Evolutionary conservation across 2,329 filamentous ascomycete genomes (phyloP).

Genomic region (Fusarium brachygibbosum): DNA sequence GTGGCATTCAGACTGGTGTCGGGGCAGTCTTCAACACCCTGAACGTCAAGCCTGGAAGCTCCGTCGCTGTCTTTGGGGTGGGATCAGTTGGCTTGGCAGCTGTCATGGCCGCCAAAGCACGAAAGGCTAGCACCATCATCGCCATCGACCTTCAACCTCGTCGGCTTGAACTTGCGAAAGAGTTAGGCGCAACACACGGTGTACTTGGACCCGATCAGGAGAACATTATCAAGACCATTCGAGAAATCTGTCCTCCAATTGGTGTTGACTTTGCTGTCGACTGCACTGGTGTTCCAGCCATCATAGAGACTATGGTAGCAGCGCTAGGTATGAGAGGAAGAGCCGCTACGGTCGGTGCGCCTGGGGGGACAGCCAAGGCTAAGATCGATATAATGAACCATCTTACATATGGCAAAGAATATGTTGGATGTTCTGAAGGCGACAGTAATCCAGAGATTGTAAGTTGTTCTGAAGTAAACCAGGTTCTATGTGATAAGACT

Average conservation of each 20-base stretch:
- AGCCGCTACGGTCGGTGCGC: constrained; percentile 27
- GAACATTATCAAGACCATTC: not conserved
- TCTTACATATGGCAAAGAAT: constrained; percentile 27
- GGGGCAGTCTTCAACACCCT: constrained; percentile 27
- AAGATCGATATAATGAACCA: constrained; percentile 28
- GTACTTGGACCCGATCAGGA: not conserved
- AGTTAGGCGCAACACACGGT: constrained; percentile 24
- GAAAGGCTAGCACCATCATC: constrained; percentile 9
- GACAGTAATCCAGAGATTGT: constrained; percentile 21
- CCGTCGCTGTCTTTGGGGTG: constrained; percentile 26
- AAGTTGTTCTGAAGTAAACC: accelerated
- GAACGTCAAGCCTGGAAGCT: constrained; percentile 15
- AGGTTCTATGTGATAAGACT: not conserved
- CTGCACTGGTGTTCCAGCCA: constrained; percentile 28
- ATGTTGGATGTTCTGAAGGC: constrained; percentile 29
- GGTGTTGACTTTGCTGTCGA: constrained; percentile 37
- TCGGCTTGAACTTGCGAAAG: constrained; percentile 19
- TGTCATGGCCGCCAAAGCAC: constrained; percentile 29
- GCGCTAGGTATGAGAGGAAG: constrained; percentile 21
- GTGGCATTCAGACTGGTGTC: constrained; percentile 35
- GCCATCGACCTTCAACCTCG: constrained; percentile 21
- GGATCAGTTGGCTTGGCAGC: constrained; percentile 31
- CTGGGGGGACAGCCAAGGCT: not conserved
- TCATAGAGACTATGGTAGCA: constrained; percentile 30
- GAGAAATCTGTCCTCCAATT: not conserved